phyloP scores from a whole-genome alignment of 2,329 filamentous ascomycete genomes.

The Acephala macrosclerotiorum region DNA sequence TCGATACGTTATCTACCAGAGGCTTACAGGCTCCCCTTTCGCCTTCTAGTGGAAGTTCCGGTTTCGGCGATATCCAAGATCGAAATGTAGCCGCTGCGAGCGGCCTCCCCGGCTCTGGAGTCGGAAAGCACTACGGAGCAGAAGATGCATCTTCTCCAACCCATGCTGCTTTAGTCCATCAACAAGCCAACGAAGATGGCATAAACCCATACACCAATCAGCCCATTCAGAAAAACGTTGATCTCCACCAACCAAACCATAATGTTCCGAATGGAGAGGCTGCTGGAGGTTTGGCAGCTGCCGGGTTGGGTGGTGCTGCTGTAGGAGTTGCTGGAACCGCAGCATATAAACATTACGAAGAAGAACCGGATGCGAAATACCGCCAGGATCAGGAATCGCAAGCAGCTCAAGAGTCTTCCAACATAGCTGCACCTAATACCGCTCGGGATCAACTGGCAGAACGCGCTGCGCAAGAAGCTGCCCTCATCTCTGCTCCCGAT shows the following conservation, averaged over 20 bases:
- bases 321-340: slow-evolving; percentile 30
- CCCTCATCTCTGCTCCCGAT: slow-evolving; percentile 30
- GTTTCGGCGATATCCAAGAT: slow-evolving; percentile 56
- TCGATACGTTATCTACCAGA: slow-evolving; percentile 69
- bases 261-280: slow-evolving; percentile 12
- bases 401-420: slow-evolving; percentile 35
- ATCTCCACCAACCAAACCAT: slow-evolving; percentile 9
- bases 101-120: slow-evolving; percentile 35
- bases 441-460: no score
- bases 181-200: slow-evolving; percentile 60
- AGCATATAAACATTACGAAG: slow-evolving; percentile 33
- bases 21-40: slow-evolving; percentile 82
- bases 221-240: slow-evolving; percentile 34
- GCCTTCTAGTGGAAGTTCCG: slow-evolving; percentile 83
- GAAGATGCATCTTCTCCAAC: slow-evolving; percentile 53
- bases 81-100: slow-evolving; percentile 63
- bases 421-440: slow-evolving; percentile 38
- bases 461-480: slow-evolving; percentile 21
- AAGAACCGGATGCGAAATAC: slow-evolving; percentile 28
- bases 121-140: slow-evolving; percentile 37
- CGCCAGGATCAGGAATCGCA: slow-evolving; percentile 30
- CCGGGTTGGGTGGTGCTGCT: slow-evolving; percentile 35
- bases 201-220: slow-evolving; percentile 62
- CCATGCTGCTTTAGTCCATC: slow-evolving; percentile 57
- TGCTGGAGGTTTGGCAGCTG: slow-evolving; percentile 25